These are phyloP conservation scores for Apium graveolens DNA, from an alignment of 129 eudicot genomes.

Conservation along the genomic window DNA sequence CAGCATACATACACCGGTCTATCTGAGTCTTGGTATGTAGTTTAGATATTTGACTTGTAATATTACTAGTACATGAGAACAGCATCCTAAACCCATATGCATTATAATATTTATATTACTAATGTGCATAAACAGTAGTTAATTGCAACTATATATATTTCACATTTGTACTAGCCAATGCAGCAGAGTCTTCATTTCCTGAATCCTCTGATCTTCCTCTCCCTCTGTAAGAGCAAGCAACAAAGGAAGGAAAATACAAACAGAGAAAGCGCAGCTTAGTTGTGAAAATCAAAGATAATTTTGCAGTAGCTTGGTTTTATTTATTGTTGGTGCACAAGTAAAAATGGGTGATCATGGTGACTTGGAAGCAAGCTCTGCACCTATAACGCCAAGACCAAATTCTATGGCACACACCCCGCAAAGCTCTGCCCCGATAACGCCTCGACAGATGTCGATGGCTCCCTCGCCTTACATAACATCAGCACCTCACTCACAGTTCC, in stretches of 20 bases:
- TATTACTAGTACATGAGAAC: neutral
- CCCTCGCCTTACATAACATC: conserved; percentile 11
- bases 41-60: neutral
- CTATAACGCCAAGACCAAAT: conserved; percentile 1
- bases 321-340: neutral
- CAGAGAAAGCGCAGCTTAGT: neutral
- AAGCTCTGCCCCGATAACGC: conserved; percentile 13
- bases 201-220: neutral
- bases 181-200: neutral
- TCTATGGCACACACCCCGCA: neutral
- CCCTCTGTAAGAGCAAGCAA: neutral
- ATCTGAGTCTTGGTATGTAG: neutral
- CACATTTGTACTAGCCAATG: neutral
- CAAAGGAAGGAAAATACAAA: neutral
- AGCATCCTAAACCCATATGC: neutral
- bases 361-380: neutral
- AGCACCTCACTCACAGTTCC: conserved; percentile 9
- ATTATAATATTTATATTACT: no score
- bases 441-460: conserved; percentile 8
- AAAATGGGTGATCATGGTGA: conserved; percentile 12
- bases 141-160: neutral
- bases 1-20: conserved; percentile 1
- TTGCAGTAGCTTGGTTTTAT: neutral
- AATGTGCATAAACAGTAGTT: neutral
- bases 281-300: neutral